A percentile compares a stretch with the other conserved stretches of the same genome.
Conservation (phyloP, 495 filamentous ascomycete genomes). For the Geopyxis carbonaria region DNA sequence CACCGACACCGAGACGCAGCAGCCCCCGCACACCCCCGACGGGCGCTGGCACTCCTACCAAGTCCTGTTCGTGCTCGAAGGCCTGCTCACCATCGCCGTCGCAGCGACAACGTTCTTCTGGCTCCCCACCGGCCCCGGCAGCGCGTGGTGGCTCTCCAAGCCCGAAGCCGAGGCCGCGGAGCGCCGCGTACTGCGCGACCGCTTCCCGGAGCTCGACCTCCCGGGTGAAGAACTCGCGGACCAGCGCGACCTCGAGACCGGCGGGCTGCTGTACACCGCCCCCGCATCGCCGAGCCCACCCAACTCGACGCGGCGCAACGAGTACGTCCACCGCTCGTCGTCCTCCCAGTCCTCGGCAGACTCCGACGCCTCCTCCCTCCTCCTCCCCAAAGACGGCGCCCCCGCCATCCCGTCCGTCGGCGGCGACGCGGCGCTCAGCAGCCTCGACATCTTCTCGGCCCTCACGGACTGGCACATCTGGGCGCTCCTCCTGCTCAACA, state of each 20-base stretch:
- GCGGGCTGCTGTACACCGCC: slow-evolving; percentile 7
- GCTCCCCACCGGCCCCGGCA: slow-evolving; percentile 33
- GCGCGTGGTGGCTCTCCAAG: slow-evolving; percentile 38
- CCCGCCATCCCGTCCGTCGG: slow-evolving; percentile 31
- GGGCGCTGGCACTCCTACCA: slow-evolving; percentile 34
- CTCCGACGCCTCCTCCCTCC: slow-evolving; percentile 27
- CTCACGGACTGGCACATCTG: slow-evolving; percentile 36
- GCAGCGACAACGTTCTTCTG: slow-evolving; percentile 34
- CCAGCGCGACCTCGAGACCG: slow-evolving; percentile 3
- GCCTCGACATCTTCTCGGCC: slow-evolving; percentile 33
- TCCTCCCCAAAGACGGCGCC: slow-evolving; percentile 30
- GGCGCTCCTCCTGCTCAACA: slow-evolving; percentile 36
- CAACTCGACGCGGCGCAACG: slow-evolving; percentile 2
- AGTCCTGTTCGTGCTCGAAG: slow-evolving; percentile 41
- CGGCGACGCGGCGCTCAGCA: slow-evolving; percentile 27
- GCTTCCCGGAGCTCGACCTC: not conserved
- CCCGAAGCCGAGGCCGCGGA: slow-evolving; percentile 33
- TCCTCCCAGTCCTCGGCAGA: slow-evolving; percentile 13
- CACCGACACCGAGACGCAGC: slow-evolving; percentile 10
- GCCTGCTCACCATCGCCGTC: slow-evolving; percentile 30
- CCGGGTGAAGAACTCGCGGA: slow-evolving; percentile 6
- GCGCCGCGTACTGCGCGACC: slow-evolving; percentile 25
- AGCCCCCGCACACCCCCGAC: slow-evolving; percentile 19
- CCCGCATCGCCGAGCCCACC: no score
- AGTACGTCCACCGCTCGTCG: not conserved